Conservation (phyloP, 2,329 filamentous ascomycete genomes). For the Ceratocystis cubensis region DNA sequence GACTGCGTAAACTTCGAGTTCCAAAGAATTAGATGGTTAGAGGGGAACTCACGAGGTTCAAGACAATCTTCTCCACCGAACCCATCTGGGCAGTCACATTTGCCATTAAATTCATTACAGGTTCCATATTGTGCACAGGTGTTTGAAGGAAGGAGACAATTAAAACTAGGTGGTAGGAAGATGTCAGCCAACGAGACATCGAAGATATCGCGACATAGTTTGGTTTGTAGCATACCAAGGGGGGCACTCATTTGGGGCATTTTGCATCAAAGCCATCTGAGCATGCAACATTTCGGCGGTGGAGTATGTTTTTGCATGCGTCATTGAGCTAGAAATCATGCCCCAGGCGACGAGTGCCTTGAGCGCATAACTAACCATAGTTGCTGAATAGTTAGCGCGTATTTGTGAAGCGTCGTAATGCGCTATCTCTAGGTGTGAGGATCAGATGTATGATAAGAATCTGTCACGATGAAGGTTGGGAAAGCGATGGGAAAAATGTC, state of each 20-base stretch:
- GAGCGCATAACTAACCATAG: background rate
- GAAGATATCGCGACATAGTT: background rate
- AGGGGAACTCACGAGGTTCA: slow-evolving; percentile 48
- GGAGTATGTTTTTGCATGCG: slow-evolving; percentile 42
- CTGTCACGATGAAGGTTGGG: background rate
- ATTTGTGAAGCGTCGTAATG: too few relatives aligned
- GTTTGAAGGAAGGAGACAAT: slow-evolving; percentile 89
- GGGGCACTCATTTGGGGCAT: slow-evolving; percentile 64
- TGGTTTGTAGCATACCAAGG: slow-evolving; percentile 47
- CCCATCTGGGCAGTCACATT: slow-evolving; percentile 82
- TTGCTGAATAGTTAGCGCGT: background rate
- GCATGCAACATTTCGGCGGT: slow-evolving; percentile 48
- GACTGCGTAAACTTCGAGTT: background rate
- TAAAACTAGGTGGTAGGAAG: slow-evolving; percentile 56
- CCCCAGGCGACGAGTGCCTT: slow-evolving; percentile 4
- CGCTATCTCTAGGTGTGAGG: background rate
- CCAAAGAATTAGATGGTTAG: background rate
- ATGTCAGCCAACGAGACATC: background rate
- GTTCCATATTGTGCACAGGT: slow-evolving; percentile 80
- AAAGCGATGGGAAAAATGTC: too few relatives aligned
- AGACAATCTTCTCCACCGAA: slow-evolving; percentile 93
- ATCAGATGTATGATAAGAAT: background rate
- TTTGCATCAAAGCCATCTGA: slow-evolving; percentile 57
- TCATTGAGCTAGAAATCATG: background rate
- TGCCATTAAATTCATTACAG: slow-evolving; percentile 81